Evolutionary conservation across 2,329 filamentous ascomycete species (phyloP).

Genomic region (Sphaerulina musiva): DNA sequence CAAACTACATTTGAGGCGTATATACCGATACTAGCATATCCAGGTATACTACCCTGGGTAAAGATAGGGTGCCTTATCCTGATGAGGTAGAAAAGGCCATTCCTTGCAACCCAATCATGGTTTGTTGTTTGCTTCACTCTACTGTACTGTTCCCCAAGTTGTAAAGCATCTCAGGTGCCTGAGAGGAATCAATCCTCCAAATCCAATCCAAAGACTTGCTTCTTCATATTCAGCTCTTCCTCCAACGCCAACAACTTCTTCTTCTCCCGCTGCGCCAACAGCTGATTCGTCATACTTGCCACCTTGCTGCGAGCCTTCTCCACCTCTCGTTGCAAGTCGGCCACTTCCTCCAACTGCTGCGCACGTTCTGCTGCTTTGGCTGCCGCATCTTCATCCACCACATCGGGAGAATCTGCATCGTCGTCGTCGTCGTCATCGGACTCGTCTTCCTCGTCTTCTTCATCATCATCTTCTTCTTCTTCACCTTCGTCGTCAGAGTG

Average conservation of each 20-base stretch:
- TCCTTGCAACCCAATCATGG: too few relatives aligned
- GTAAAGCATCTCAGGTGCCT: too few relatives aligned
- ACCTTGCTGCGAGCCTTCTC: constrained; percentile 35
- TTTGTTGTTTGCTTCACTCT: too few relatives aligned
- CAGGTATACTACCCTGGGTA: too few relatives aligned
- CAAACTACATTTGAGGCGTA: too few relatives aligned
- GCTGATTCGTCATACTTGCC: constrained; percentile 39
- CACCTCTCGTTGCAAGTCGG: constrained; percentile 49
- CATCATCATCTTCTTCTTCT: constrained; percentile 23
- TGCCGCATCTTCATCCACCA: constrained; percentile 48
- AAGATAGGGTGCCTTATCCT: too few relatives aligned
- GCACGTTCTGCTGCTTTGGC: constrained; percentile 44
- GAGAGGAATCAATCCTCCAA: constrained; percentile 21
- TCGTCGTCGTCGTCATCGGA: constrained; percentile 42
- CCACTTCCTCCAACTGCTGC: constrained; percentile 48
- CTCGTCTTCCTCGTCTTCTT: constrained; percentile 32
- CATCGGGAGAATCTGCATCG: constrained; percentile 38
- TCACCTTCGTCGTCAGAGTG: constrained; percentile 32
- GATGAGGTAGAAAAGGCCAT: too few relatives aligned
- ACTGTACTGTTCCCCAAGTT: too few relatives aligned
- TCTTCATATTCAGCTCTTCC: constrained; percentile 51
- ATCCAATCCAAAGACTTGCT: constrained; percentile 36
- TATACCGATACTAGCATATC: too few relatives aligned
- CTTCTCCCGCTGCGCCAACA: constrained; percentile 46
- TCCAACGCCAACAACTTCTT: constrained; percentile 46